phyloP scores from a whole-genome alignment of 306 rosid species.

The Prinsepia uniflora region DNA sequence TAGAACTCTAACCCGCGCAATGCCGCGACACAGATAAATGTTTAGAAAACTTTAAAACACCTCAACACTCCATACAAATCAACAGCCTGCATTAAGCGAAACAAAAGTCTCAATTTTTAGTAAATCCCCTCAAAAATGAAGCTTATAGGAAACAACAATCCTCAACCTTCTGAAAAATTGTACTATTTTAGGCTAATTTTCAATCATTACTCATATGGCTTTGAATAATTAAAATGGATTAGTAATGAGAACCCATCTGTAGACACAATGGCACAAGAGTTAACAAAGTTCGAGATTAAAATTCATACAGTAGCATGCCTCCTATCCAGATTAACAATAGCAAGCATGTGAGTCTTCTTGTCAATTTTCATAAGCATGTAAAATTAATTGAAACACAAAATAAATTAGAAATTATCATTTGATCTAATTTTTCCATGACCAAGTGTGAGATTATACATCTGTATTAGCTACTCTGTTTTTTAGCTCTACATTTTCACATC shows the following conservation, averaged over 20 bases:
- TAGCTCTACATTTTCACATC: too few species aligned
- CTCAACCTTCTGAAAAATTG: too few species aligned
- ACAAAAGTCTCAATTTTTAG: not conserved
- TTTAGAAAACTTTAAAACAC: conserved; percentile 3
- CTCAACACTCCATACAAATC: conserved; percentile 66
- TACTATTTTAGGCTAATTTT: too few species aligned
- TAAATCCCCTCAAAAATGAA: not conserved
- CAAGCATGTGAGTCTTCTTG: conserved; percentile 68
- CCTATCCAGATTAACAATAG: conserved; percentile 93
- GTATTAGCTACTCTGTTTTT: too few species aligned
- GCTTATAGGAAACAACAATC: not conserved
- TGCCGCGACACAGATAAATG: too few species aligned
- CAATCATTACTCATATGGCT: too few species aligned
- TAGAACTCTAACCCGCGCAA: too few species aligned
- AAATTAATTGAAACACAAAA: too few species aligned
- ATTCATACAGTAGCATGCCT: conserved; percentile 63
- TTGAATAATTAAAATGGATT: not conserved
- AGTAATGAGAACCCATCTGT: not conserved
- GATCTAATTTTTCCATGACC: too few species aligned
- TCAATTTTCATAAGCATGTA: conserved; percentile 29
- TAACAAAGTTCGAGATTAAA: not conserved
- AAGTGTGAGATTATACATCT: too few species aligned
- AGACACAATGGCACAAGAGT: not conserved
- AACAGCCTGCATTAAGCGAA: conserved; percentile 49
- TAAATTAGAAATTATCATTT: too few species aligned